phyloP scores from a whole-genome alignment of 176 grass and related monocot genomes.

The Rhynchospora pubera region DNA sequence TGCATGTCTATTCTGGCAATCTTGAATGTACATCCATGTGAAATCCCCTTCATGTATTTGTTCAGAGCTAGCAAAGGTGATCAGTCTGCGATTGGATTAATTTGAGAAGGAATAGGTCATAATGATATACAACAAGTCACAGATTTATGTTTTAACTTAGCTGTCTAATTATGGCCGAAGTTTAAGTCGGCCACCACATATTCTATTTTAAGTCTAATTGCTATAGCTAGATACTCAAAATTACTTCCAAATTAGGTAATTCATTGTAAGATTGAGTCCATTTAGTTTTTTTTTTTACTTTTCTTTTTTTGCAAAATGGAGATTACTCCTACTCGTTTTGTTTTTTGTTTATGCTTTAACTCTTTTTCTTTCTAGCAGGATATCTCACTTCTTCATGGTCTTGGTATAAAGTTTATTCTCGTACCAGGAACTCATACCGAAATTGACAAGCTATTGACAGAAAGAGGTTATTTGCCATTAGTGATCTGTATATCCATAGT shows the following conservation, averaged over 20 bases:
- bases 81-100: not conserved
- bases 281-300: not conserved
- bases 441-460: conserved; percentile 73
- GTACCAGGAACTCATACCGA: conserved; percentile 74
- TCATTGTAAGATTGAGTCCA: no score
- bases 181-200: not conserved
- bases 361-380: conserved; percentile 39
- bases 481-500: not conserved
- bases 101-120: not conserved
- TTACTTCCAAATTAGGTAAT: not conserved
- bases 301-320: not conserved
- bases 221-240: not conserved
- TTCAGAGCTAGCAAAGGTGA: not conserved
- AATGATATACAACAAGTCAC: not conserved
- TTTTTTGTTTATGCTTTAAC: not conserved
- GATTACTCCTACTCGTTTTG: not conserved
- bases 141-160: not conserved
- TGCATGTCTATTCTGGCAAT: not conserved
- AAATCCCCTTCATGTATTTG: not conserved
- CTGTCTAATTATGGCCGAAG: not conserved
- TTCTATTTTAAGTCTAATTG: not conserved
- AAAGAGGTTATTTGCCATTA: conserved; percentile 49
- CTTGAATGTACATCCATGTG: not conserved
- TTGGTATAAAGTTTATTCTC: conserved; percentile 91
- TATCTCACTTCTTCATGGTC: conserved; percentile 92